Evolutionary conservation across 441 rosid species (phyloP), one percentile per base, ranked within the genome.

Genomic region (Croton setiger): DNA sequence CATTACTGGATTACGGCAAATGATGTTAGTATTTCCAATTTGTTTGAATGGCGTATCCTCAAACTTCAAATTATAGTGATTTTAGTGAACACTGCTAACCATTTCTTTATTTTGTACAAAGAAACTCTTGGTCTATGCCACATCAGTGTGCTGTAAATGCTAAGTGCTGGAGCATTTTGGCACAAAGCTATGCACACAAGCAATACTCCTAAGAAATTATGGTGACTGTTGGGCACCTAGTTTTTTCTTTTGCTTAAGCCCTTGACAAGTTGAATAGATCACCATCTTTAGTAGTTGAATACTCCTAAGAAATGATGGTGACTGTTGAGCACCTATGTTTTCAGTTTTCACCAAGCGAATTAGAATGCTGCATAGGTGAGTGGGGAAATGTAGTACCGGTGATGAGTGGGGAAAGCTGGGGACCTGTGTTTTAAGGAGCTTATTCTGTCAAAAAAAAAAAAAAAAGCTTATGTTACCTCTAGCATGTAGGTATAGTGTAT

Each of bases 171-270:
- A 61, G 31, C 60, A 21, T 37, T 62, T 53, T 52, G 35, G 59
- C 4, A 41, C 18, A 27, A 27, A 27, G 31, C 36, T 18, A 10
- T 9, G 12, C 3, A 43, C 31, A 9, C 67, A 63, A 37, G 43
- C 36, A 39, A 41, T 12, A 27, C 7, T 39, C 33, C 41, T 70
- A 41, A 17, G 61, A 70, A 35, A 61, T 61, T 44, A 70, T 55
- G 53, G 6, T 33, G 52, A 31, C 20, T 52, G 43, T 33, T 44
- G 15, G 15, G 37, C 11, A 15, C 37, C 43, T 56, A 10, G 51
- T 70, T 52, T 20, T 62, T 70, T 35, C n/a, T 51, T 33, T 35
- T 35, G 20, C 37, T 10, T 47, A 8, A 11, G 47, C 12, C 12
- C 47, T 9, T 43, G 47, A 10, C 17, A n/a, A 18, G 44, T 27